Evolutionary conservation across 768 basidiomycete genomes (phyloP).

Genomic region (Russula sp.): DNA sequence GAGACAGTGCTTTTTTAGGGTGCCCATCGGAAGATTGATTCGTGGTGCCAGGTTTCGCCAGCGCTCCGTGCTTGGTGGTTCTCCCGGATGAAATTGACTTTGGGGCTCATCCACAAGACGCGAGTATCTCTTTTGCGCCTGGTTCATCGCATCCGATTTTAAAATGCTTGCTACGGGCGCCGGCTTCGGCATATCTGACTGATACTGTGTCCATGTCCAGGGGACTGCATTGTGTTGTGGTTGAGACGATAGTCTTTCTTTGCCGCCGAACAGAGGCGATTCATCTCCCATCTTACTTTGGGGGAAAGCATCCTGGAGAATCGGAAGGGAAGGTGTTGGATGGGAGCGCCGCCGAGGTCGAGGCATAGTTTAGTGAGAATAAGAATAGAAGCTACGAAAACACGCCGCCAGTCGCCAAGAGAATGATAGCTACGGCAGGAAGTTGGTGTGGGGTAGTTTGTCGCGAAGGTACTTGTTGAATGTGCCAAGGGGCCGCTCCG

Average conservation of each 20-base stretch:
- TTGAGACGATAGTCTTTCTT: conserved; percentile 51
- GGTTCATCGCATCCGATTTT: conserved; percentile 2
- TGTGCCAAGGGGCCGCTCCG: conserved; percentile 22
- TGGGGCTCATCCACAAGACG: conserved; percentile 9
- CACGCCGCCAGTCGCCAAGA: conserved; percentile 52
- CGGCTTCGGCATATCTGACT: conserved; percentile 29
- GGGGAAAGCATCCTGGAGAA: conserved; percentile 55
- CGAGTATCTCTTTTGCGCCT: conserved; percentile 16
- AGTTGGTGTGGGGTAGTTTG: conserved; percentile 38
- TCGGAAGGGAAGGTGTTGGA: conserved; percentile 73
- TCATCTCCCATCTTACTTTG: conserved; percentile 53
- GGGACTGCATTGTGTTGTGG: conserved; percentile 44
- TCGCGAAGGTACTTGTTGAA: conserved; percentile 14
- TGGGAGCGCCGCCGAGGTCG: conserved; percentile 52
- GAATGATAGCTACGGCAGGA: conserved; percentile 48
- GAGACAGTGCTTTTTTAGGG: conserved; percentile 20
- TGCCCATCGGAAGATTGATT: conserved; percentile 12
- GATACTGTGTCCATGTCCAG: conserved; percentile 47
- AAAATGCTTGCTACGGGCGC: conserved; percentile 2
- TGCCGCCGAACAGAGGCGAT: conserved; percentile 77
- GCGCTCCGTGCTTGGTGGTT: conserved; percentile 17
- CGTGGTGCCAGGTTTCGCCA: conserved; percentile 5
- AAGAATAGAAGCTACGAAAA: conserved; percentile 49
- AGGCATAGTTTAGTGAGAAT: conserved; percentile 48
- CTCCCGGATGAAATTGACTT: background rate